phyloP scores from a whole-genome alignment of 805 yeast species.

The Candida silvicultrix region DNA sequence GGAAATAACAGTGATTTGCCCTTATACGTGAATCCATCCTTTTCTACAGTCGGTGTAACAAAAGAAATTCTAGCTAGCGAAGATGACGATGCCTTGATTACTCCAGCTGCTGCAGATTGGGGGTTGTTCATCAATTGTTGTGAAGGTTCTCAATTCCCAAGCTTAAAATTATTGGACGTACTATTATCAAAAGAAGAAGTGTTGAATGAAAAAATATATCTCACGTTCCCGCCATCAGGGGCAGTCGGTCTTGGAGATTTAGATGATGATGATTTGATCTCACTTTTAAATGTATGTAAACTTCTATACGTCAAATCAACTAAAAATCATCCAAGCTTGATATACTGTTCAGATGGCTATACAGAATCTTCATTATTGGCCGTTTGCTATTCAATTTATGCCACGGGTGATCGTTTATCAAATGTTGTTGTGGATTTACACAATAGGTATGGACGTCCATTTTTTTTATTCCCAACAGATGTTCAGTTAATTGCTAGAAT shows the following conservation, averaged over 20 bases:
- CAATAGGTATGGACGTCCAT: constrained; percentile 62
- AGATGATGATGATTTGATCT: constrained; percentile 50
- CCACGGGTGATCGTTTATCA: constrained; percentile 52
- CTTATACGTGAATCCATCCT: constrained; percentile 41
- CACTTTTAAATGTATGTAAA: constrained; percentile 66
- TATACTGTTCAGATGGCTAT: constrained; percentile 87
- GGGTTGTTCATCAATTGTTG: constrained; percentile 50
- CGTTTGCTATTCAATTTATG: constrained; percentile 64
- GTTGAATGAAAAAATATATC: constrained; percentile 17
- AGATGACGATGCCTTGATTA: constrained; percentile 27
- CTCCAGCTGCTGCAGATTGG: constrained; percentile 51
- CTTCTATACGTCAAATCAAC: constrained; percentile 42
- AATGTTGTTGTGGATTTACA: constrained; percentile 67
- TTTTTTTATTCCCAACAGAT: constrained; percentile 77
- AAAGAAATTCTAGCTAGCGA: constrained; percentile 21
- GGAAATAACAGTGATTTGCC: constrained; percentile 20
- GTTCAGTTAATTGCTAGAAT: constrained; percentile 57
- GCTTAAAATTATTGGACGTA: constrained; percentile 28
- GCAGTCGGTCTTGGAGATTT: constrained; percentile 72
- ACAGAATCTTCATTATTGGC: constrained; percentile 81
- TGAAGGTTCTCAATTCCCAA: constrained; percentile 52
- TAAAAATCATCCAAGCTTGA: constrained; percentile 33
- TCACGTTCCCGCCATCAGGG: constrained; percentile 84
- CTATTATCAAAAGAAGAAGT: constrained; percentile 11
- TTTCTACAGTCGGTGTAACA: constrained; percentile 42